Base-by-base conservation (phyloP, 345 rosid genomes). In the Chamaenerion angustifolium region DNA sequence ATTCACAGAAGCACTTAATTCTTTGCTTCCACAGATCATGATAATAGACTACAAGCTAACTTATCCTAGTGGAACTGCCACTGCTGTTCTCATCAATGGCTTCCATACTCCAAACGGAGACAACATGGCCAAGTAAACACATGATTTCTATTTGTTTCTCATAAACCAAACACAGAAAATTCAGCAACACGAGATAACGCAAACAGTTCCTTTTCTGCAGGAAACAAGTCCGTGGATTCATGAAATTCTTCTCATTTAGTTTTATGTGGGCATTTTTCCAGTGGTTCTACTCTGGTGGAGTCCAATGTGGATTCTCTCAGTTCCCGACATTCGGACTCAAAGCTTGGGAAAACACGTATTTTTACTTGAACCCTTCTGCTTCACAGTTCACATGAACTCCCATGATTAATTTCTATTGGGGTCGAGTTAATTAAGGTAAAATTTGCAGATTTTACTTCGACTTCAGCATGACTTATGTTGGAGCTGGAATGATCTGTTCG, bases 21-120 rank as follows among this genome's bases (percentile, higher is more conserved):
- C 8, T 50, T 50, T 27, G 54, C 19, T 40, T 31, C 8, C 17
- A 12, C 69, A 75, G 80, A 57, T 75, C 40, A 68, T 75, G 80
- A 68, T 75, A 54, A 68, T 75, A 42, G 76, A 75, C 51, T 71
- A 71, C 51, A 68, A 68, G 43, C 47, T 75, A 49, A 48, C 67
- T n/a, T 75, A 75, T 63, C 80, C 80, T 2, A 75, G 76, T 15
- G 80, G 80, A 57, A 68, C 76, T 54, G 80, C 80, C 10, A 68
- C 80, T 1, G 80, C 80, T 3, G 76, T 71, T 57, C 80, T 75
- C 41, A 75, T 75, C 57, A 75, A 75, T 27, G 76, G 76, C 9
- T 75, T 75, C 67, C 80, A 75, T 19, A 68, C 74, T 21, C 63
- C 73, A 15, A 64, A 64, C 45, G 74, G 76, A 59, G 64, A 68